Evolutionary conservation across 371 early-diverging fungal species (phyloP), one percentile per base, ranked within the genome.

Genomic region (Actinomucor elegans): DNA sequence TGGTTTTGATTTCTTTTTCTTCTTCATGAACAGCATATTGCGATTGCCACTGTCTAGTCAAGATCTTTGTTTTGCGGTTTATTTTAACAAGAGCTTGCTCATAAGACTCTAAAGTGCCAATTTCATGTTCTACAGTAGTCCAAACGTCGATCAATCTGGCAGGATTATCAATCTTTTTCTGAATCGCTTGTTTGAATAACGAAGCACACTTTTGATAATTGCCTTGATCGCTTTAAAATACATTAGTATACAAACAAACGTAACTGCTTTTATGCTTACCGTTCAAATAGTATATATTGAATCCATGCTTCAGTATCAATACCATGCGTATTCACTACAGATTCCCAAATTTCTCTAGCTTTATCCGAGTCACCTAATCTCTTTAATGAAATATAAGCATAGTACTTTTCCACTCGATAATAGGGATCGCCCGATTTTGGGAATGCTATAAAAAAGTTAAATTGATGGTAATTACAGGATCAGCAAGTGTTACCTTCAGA

Each of bases 111-210:
- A 75, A 23, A 4, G 54, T 57, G 14, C 88, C 85, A 29, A 59
- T 29, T 38, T 79, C 80, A 43, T 68, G 65, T 59, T 83, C 86
- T 17, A 83, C 63, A 2, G 55, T 42, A 1, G 62, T 48, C 76
- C 82, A 85, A 1, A 69, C 75, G 29, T 72, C 67, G 32, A 78
- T 71, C 2, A 88, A 38, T 6, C 73, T 54, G 31, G 80, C 78
- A 5, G 83, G 78, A 45, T 73, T 71, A 48, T 82, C 79, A 7
- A 75, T 46, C 5, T 61, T 56, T 23, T 74, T 69, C 18, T 32
- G 34, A 11, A 71, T 41, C 2, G 81, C 81, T 32, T 69, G 67
- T 31, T 72, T 74, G 55, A 75, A 84, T 12, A 76, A 45, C 0
- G 53, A 45, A 15, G 49, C 34, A 35, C 75, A 79, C n/a, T 55